Base-by-base conservation (phyloP, 2,329 filamentous ascomycete species). In the Neodidymelliopsis sp. region DNA sequence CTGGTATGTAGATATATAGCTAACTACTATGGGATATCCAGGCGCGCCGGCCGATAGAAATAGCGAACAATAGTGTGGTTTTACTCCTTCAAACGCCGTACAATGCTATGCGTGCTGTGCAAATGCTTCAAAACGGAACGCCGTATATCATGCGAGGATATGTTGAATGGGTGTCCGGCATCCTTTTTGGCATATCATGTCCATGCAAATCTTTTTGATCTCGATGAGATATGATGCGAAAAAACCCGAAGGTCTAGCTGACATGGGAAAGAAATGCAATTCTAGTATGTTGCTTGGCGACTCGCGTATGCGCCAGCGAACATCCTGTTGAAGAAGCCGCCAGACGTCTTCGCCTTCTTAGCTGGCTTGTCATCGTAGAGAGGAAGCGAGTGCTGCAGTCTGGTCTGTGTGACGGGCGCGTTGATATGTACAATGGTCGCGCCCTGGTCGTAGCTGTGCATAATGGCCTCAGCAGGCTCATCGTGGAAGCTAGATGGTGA, bases 381-480 rank as follows among this genome's bases (percentile, higher is more conserved):
- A 29, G 70, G 70, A 15, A 73, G 67, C 12, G 63, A 58, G 49
- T 73, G 70, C 46, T 72, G 60, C 16, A 50, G 40, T 30, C 40
- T 44, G 19, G 40, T 36, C 30, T 50, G 47, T 2, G 35, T 16
- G 20, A 50, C 47, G 19, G 47, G 47, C 11, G 47, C 47, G 24
- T 50, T 44, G 60, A 77, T 74, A 66, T 78, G 73, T 55, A 78
- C 74, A 63, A 78, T 57, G 20, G 71, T 74, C 27, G 75, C 72
- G 31, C 72, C 68, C 48, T 68, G 67, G 58, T 77, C 75, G 67
- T 75, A 77, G 75, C 39, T 50, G 39, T 75, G 71, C 34, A 67
- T 53, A 43, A 67, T 53, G 9, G 67, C 67, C 54, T 72, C 67
- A 15, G 35, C 7, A 7, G 47, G 40, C 47, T 50, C 47, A 36